These are phyloP conservation scores for Paramecium biaurelia DNA, from an alignment of 73 alveolate genomes.

Conservation along the genomic window DNA sequence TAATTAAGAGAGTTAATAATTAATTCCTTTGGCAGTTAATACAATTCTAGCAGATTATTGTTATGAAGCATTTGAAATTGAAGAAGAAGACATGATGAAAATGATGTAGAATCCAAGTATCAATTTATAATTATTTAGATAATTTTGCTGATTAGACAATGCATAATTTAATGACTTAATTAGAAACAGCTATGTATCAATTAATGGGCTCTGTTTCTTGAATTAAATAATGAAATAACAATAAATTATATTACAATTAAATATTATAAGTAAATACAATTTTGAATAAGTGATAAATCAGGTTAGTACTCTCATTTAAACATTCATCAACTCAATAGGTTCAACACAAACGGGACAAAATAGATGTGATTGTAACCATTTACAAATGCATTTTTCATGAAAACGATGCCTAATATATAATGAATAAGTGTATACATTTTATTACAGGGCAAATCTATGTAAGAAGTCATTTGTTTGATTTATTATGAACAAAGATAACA, in stretches of 20 bases:
- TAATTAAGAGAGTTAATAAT: not conserved
- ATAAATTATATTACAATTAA: not conserved
- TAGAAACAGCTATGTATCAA: not conserved
- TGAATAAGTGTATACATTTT: not conserved
- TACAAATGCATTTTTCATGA: not conserved
- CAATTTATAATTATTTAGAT: not conserved
- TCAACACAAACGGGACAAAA: constrained; percentile 32
- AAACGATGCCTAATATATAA: not conserved
- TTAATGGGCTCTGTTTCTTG: not conserved
- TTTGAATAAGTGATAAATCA: not conserved
- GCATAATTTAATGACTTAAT: not conserved
- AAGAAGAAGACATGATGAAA: constrained; percentile 27
- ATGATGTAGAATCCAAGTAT: not conserved
- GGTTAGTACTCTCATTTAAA: not conserved
- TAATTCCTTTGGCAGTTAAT: not conserved
- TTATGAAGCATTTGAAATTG: not conserved
- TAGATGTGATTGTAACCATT: not conserved
- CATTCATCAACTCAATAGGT: not conserved
- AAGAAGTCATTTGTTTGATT: not conserved
- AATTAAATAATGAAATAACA: not conserved
- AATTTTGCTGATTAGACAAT: not conserved
- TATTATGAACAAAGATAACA: not conserved
- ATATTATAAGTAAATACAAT: not conserved
- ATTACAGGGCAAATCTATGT: not conserved
- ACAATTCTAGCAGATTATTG: not conserved